These are phyloP conservation scores for Lanmaoa rubissima DNA, from an alignment of 768 basidiomycete species.

Conservation along the genomic window DNA sequence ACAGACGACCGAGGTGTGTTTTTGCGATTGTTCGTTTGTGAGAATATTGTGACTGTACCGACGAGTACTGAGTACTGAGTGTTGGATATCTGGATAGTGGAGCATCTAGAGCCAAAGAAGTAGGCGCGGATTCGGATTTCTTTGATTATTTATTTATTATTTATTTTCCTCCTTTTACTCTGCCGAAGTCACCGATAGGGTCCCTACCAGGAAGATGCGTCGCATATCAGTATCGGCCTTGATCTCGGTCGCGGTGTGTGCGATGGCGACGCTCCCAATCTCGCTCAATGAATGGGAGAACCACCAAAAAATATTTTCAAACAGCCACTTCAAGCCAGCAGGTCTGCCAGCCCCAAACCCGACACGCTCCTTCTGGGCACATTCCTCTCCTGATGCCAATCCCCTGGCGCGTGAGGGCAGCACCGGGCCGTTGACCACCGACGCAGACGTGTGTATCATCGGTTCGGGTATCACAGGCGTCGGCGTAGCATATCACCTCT, in stretches of 20 bases:
- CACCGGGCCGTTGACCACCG: slow-evolving; percentile 50
- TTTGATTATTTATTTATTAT: slow-evolving; percentile 1
- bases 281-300: background rate
- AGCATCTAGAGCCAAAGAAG: background rate
- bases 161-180: background rate
- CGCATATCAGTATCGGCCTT: background rate
- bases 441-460: slow-evolving; percentile 74
- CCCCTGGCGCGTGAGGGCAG: slow-evolving; percentile 70
- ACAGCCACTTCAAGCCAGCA: slow-evolving; percentile 12
- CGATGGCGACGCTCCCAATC: slow-evolving; percentile 9
- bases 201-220: background rate
- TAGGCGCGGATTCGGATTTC: background rate
- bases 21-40: too few relatives aligned
- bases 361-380: slow-evolving; percentile 73
- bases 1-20: background rate
- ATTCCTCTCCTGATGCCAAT: slow-evolving; percentile 54
- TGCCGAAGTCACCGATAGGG: background rate
- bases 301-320: slow-evolving; percentile 6
- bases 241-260: background rate
- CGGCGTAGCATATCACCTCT: slow-evolving; percentile 70
- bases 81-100: background rate
- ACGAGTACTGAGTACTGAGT: background rate
- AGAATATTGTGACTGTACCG: too few relatives aligned
- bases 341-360: slow-evolving; percentile 58
- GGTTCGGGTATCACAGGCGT: slow-evolving; percentile 81